Percentiles rank a stretch among this genome's conserved stretches.
Conservation (phyloP, 805 yeast genomes). For the Suhomyces sp. region DNA sequence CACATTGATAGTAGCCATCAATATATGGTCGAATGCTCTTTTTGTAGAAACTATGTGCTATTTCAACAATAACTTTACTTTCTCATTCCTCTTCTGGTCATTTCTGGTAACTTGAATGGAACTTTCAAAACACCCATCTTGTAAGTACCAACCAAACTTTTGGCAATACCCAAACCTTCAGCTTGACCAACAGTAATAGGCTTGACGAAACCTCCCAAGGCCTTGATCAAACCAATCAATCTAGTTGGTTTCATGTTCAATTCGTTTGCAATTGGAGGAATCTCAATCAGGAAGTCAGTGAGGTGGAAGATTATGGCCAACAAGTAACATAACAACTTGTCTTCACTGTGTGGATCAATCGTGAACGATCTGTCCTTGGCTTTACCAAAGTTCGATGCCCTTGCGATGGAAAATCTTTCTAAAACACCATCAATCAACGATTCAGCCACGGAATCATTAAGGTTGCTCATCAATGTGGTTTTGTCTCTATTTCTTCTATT, state of each 20-base stretch:
- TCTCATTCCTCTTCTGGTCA: slow-evolving; percentile 54
- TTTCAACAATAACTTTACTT: background rate
- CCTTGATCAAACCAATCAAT: slow-evolving; percentile 65
- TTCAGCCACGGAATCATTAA: slow-evolving; percentile 69
- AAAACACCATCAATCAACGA: slow-evolving; percentile 68
- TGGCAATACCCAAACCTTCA: slow-evolving; percentile 68
- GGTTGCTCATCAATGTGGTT: slow-evolving; percentile 57
- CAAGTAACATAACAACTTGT: slow-evolving; percentile 77
- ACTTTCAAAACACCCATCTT: slow-evolving; percentile 82
- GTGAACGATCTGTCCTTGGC: slow-evolving; percentile 73
- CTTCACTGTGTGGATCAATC: slow-evolving; percentile 87
- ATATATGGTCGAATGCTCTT: too few species aligned
- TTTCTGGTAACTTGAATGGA: slow-evolving; percentile 86
- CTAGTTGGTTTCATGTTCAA: slow-evolving; percentile 76
- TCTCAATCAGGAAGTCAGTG: slow-evolving; percentile 70
- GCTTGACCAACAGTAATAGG: slow-evolving; percentile 72
- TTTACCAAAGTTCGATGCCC: slow-evolving; percentile 66
- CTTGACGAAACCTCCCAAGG: slow-evolving; percentile 79
- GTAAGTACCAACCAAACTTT: slow-evolving; percentile 57
- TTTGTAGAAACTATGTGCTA: too few species aligned
- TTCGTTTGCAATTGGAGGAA: slow-evolving; percentile 82
- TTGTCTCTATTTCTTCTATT: slow-evolving; percentile 63
- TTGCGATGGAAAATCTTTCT: slow-evolving; percentile 65
- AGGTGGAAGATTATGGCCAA: slow-evolving; percentile 72
- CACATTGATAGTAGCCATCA: too few species aligned